Percentiles rank a stretch among this genome's conserved stretches.
These are phyloP conservation scores for Chytridiales sp. DNA, from an alignment of 371 early-diverging fungal genomes.

Conservation along the genomic window DNA sequence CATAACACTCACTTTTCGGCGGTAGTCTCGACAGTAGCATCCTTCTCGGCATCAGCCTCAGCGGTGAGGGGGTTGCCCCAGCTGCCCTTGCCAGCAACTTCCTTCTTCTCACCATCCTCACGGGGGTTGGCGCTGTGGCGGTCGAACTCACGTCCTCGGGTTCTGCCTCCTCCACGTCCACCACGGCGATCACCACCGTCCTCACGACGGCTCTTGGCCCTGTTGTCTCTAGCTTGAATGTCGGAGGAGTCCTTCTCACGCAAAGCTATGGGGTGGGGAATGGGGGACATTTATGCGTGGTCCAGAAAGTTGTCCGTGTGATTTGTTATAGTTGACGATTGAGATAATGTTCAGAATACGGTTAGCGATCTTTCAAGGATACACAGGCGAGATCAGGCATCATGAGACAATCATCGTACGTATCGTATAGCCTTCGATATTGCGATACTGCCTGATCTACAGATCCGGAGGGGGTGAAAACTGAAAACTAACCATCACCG, in stretches of 20 bases:
- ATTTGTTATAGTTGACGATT: no score
- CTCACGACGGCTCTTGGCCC: conserved; percentile 16
- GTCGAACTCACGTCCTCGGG: conserved; percentile 73
- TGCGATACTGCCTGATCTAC: no score
- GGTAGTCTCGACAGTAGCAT: no score
- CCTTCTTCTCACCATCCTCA: conserved; percentile 82
- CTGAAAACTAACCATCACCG: no score
- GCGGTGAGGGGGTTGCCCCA: conserved; percentile 45
- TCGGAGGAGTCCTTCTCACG: neutral
- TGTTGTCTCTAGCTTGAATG: neutral
- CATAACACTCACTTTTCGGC: neutral
- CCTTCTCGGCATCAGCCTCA: conserved; percentile 36
- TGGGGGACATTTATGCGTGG: neutral
- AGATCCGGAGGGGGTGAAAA: no score
- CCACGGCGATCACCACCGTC: conserved; percentile 20
- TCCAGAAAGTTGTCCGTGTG: neutral
- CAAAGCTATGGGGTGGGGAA: neutral
- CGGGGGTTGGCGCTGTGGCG: conserved; percentile 75
- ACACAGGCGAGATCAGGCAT: no score
- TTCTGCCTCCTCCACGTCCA: conserved; percentile 28
- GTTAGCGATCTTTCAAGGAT: no score
- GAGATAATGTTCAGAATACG: no score
- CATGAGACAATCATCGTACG: no score
- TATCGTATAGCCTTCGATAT: no score
- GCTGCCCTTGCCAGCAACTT: conserved; percentile 51